phyloP scores from a whole-genome alignment of 169 alveolate genomes.

The Cystoisospora suis region DNA sequence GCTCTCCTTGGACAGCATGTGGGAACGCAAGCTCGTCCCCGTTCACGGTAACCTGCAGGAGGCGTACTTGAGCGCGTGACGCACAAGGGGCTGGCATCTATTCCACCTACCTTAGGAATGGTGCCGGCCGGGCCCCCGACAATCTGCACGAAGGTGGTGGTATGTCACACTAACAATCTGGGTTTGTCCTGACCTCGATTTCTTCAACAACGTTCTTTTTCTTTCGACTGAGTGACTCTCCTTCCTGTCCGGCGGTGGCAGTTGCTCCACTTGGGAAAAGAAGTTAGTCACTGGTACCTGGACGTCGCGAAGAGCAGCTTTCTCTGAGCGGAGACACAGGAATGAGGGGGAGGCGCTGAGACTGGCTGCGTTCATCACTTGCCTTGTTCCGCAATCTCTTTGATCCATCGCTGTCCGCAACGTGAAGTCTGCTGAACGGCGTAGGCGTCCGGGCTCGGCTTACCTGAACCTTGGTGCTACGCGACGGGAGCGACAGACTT shows the following conservation, averaged over 20 bases:
- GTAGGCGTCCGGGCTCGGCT: background rate
- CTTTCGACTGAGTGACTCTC: background rate
- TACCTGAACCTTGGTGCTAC: slow-evolving; percentile 39
- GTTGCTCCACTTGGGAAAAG: no score
- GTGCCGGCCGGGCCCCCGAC: slow-evolving; percentile 15
- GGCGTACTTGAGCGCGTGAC: no score
- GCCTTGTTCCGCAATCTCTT: slow-evolving; percentile 14
- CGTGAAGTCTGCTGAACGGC: background rate
- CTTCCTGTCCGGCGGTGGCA: no score
- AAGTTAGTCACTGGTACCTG: no score
- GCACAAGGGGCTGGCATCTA: no score
- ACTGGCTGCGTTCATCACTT: background rate
- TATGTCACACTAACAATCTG: no score
- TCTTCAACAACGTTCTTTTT: background rate
- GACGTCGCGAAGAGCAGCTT: background rate
- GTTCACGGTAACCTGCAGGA: background rate
- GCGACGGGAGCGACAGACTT: background rate
- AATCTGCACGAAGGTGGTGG: background rate
- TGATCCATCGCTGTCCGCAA: slow-evolving; percentile 15
- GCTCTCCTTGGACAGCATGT: background rate
- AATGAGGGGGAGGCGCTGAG: no score
- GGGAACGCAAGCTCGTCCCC: slow-evolving; percentile 2
- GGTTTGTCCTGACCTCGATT: background rate
- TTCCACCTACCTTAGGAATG: background rate
- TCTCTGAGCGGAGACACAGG: background rate